Percentiles rank a stretch among this genome's conserved stretches.
phyloP scores from a whole-genome alignment of 192 early-diverging fungal species.

The Linderina pennispora region DNA sequence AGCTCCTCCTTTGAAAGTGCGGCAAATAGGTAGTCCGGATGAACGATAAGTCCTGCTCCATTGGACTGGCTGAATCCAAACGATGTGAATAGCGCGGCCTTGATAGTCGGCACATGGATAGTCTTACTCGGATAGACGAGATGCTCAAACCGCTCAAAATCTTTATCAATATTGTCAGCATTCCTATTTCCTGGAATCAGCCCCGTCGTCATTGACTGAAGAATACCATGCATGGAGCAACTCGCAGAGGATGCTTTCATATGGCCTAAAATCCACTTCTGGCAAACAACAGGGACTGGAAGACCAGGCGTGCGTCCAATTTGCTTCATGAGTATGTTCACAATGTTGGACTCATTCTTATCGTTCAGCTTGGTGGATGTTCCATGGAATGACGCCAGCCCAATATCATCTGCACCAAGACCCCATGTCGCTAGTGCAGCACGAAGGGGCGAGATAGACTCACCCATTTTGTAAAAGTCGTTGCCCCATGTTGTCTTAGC shows the following conservation, averaged over 20 bases:
- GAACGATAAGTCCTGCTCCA: constrained; percentile 73
- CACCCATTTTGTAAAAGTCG: constrained; percentile 70
- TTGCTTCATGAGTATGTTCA: background rate
- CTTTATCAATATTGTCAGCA: constrained; percentile 15
- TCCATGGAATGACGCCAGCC: background rate
- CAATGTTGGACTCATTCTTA: background rate
- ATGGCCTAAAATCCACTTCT: background rate
- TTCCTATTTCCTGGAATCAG: background rate
- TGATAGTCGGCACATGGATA: constrained; percentile 80
- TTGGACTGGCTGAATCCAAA: constrained; percentile 90
- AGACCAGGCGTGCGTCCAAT: background rate
- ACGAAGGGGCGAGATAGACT: constrained; percentile 62
- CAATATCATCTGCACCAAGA: background rate
- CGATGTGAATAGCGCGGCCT: constrained; percentile 78
- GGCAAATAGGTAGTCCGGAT: constrained; percentile 76
- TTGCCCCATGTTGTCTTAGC: constrained; percentile 53
- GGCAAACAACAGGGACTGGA: background rate
- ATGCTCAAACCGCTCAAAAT: constrained; percentile 68
- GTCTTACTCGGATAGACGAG: constrained; percentile 75
- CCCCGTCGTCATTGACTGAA: background rate
- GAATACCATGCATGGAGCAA: background rate
- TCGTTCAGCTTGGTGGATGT: background rate
- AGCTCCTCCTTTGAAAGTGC: constrained; percentile 64
- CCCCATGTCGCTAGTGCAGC: background rate
- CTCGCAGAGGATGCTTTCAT: background rate